These are phyloP conservation scores for Nicotiana obtusifolia DNA, from an alignment of 257 asterid genomes.

Conservation along the genomic window DNA sequence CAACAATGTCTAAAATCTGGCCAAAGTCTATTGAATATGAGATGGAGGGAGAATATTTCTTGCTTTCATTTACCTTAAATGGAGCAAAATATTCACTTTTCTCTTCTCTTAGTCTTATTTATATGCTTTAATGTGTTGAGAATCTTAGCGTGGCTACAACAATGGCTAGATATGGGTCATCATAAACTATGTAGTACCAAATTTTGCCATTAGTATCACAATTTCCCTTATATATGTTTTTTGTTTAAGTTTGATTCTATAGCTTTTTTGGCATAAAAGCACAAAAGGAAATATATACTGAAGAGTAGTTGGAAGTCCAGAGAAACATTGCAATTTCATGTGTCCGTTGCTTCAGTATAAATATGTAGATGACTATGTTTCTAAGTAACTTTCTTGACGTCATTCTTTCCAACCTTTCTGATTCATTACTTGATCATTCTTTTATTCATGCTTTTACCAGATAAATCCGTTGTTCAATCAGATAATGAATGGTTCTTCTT, in stretches of 20 bases:
- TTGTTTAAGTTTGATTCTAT: neutral
- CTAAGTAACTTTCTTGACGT: neutral
- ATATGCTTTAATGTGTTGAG: neutral
- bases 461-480: conserved; percentile 49
- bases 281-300: neutral
- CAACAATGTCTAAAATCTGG: neutral
- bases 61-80: neutral
- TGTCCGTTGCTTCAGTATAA: neutral
- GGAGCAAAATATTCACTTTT: neutral
- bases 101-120: neutral
- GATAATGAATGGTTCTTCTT: conserved; percentile 92
- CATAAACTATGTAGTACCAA: neutral
- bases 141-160: neutral
- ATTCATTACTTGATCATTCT: conserved; percentile 11
- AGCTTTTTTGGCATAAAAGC: neutral
- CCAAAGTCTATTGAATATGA: neutral
- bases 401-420: neutral
- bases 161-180: neutral
- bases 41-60: neutral
- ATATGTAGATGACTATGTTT: neutral
- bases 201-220: neutral
- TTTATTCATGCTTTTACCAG: conserved; percentile 33
- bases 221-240: neutral
- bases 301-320: neutral
- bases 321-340: neutral